Base-by-base conservation (phyloP, 768 basidiomycete species). In the Mycena rosella region DNA sequence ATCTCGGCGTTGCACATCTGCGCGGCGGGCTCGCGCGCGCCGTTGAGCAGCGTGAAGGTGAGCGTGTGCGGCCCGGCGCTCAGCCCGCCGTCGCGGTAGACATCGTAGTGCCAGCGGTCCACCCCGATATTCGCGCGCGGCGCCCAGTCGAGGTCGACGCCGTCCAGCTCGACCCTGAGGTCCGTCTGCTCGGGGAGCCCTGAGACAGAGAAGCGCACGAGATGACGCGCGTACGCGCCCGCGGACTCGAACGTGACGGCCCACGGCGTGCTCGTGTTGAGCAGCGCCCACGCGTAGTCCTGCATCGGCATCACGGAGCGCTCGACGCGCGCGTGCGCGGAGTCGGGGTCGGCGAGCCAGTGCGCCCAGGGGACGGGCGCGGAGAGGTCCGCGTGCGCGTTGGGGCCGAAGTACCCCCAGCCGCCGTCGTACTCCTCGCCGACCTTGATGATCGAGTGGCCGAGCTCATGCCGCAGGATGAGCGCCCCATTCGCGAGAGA, bases 1-100 rank as follows among this genome's bases (percentile, higher is more conserved):
- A 92, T 78, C 74, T 95, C 93, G 9, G 87, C 85, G 65, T 88
- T 94, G 73, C 93, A 94, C n/a, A 94, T 77, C 71, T 94, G 93
- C 24, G 91, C 91, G 20, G 74, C 75, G 18, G 88, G 89, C 64
- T 87, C 82, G 26, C 84, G 74, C 17, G 76, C 79, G 20, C 58
- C 70, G 63, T 89, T 86, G 49, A 82, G 74, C 56, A 94, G 80
- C 18, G 76, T 81, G 71, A 94, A 95, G 56, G 73, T 80, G 47
- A 94, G 68, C 59, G 86, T 81, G 74, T 94, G 93, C 53, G 75
- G 74, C 13, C 92, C 92, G 5, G 71, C 77, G 22, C 59, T 68
- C 54, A 94, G 74, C 14, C 78, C 72, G 0, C 72, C 73, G 17
- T 84, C 74, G 6, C 79, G 77, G 63, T 82, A 72, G 29, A 92